Evolutionary conservation across 2,329 filamentous ascomycete genomes (phyloP).

Genomic region (Fusarium sp.): DNA sequence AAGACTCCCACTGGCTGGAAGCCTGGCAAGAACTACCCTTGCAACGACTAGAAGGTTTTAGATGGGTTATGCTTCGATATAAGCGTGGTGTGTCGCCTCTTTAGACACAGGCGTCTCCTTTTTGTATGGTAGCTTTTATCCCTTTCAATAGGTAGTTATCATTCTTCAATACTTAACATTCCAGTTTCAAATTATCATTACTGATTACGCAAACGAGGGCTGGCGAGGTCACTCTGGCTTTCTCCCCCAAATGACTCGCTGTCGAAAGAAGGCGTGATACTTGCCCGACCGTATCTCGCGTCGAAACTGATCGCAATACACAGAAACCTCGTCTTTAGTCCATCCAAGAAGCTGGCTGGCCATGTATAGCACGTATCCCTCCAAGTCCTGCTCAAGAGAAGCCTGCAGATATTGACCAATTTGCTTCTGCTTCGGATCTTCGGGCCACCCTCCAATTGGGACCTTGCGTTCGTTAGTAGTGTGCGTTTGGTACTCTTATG

Average conservation of each 20-base stretch:
- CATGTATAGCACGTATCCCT: not conserved
- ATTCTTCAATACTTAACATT: no score
- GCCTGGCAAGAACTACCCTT: no score
- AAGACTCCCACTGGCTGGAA: not conserved
- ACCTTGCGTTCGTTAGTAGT: slow-evolving; percentile 45
- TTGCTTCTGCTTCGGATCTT: slow-evolving; percentile 44
- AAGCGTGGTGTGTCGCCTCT: no score
- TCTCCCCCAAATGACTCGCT: not conserved
- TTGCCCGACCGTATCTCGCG: not conserved
- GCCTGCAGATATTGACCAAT: slow-evolving; percentile 47
- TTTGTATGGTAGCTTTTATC: no score
- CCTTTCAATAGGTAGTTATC: no score
- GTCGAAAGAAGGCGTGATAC: not conserved
- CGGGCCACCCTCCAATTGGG: slow-evolving; percentile 43
- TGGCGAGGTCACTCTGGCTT: not conserved
- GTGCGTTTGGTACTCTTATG: not conserved
- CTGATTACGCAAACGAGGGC: no score
- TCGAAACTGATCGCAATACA: not conserved
- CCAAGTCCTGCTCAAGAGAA: not conserved
- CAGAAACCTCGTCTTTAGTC: not conserved
- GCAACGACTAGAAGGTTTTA: no score
- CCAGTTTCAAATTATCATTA: no score
- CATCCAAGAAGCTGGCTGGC: not conserved
- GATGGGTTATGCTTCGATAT: no score
- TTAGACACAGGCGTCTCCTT: no score